phyloP scores from a whole-genome alignment of 306 rosid genomes.

The Elaeagnus macrophylla region DNA sequence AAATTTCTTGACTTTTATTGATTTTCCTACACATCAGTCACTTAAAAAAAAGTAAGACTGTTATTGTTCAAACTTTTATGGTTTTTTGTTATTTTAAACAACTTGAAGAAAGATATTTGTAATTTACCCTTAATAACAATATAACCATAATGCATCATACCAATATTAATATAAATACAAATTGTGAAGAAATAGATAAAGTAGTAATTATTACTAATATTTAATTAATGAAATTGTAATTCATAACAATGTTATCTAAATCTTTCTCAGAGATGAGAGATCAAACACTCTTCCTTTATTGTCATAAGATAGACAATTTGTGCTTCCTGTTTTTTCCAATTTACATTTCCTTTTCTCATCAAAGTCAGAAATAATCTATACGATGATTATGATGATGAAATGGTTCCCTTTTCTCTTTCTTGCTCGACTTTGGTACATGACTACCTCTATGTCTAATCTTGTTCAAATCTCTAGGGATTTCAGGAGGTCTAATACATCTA shows the following conservation, averaged over 20 bases:
- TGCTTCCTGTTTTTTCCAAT: constrained; percentile 13
- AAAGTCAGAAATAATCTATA: constrained; percentile 60
- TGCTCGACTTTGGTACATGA: constrained; percentile 64
- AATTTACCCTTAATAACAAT: too few relatives aligned
- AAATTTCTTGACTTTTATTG: too few relatives aligned
- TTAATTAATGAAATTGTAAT: constrained; percentile 15
- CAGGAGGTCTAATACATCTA: constrained; percentile 79
- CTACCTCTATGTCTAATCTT: constrained; percentile 36
- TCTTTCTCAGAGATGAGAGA: constrained; percentile 14
- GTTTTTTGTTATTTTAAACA: too few relatives aligned
- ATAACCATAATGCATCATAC: too few relatives aligned
- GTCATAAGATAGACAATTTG: background rate
- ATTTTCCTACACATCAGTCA: too few relatives aligned
- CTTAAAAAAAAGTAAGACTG: too few relatives aligned
- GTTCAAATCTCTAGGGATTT: constrained; percentile 47
- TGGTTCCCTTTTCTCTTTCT: constrained; percentile 63
- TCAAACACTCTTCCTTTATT: constrained; percentile 12
- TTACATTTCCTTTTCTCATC: constrained; percentile 20
- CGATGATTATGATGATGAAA: constrained; percentile 21
- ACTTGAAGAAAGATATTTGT: too few relatives aligned
- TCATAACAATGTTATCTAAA: constrained; percentile 21
- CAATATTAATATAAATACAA: too few relatives aligned
- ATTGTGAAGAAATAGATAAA: too few relatives aligned
- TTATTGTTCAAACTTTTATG: too few relatives aligned
- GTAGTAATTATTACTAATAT: too few relatives aligned